phyloP scores from a whole-genome alignment of 768 basidiomycete species.

The Gymnopilus dilepis region DNA sequence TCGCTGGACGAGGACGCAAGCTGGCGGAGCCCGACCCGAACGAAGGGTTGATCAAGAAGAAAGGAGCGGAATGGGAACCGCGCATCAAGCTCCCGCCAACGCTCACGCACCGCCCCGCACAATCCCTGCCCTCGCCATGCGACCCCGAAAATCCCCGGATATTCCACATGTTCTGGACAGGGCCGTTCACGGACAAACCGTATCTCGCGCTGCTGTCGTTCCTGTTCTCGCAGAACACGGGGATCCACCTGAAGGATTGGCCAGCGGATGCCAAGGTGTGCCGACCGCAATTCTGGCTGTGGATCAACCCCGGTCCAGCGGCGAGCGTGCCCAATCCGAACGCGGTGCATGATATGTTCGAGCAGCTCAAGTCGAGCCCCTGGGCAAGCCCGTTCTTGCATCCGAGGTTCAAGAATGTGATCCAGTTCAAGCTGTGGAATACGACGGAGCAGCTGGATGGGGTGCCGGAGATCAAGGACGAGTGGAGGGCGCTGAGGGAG shows the following conservation, averaged over 20 bases:
- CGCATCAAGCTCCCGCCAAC: conserved; percentile 53
- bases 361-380: conserved; percentile 75
- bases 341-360: conserved; percentile 83
- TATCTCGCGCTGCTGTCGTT: conserved; percentile 92
- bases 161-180: conserved; percentile 98
- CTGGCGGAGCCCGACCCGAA: conserved; percentile 47
- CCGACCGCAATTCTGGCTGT: conserved; percentile 92
- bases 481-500: conserved; percentile 78
- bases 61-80: conserved; percentile 62
- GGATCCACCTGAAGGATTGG: conserved; percentile 62
- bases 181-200: conserved; percentile 95
- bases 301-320: conserved; percentile 95
- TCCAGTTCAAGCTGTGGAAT: conserved; percentile 95
- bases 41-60: conserved; percentile 61
- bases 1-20: conserved; percentile 13
- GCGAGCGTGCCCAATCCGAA: conserved; percentile 81
- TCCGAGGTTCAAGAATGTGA: conserved; percentile 83
- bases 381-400: conserved; percentile 95
- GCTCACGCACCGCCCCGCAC: conserved; percentile 48
- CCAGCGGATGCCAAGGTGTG: conserved; percentile 58
- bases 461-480: conserved; percentile 82
- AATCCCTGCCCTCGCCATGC: conserved; percentile 56
- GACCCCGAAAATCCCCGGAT: conserved; percentile 78
- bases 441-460: conserved; percentile 95
- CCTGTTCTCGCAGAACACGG: conserved; percentile 91